phyloP scores from a whole-genome alignment of 108 stramenopile genomes.

The Cyclotella choctawhatcheeana region DNA sequence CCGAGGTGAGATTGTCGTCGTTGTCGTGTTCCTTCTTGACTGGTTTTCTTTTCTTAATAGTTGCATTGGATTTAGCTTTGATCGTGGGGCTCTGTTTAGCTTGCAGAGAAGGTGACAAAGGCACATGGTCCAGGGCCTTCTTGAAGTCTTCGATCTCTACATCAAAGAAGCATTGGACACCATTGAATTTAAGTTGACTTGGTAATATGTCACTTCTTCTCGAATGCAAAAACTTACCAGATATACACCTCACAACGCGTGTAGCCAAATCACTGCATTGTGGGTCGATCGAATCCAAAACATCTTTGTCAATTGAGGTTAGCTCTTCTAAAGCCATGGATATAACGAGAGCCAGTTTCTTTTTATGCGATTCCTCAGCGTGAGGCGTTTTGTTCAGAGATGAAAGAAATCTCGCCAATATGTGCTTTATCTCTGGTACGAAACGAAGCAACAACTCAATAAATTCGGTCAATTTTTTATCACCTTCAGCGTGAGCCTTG shows the following conservation, averaged over 20 bases:
- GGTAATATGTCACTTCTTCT: background rate
- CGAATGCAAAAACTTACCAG: constrained; percentile 2
- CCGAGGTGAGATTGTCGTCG: background rate
- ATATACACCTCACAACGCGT: background rate
- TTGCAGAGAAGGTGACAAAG: background rate
- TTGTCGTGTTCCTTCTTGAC: background rate
- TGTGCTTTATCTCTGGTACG: constrained; percentile 34
- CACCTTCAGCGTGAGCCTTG: background rate
- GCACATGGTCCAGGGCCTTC: background rate
- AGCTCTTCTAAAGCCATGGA: constrained; percentile 1
- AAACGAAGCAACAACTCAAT: constrained; percentile 16
- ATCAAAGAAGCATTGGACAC: too few species aligned
- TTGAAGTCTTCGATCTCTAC: constrained; percentile 3
- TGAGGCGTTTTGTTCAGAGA: background rate
- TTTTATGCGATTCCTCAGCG: background rate
- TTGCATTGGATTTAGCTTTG: background rate
- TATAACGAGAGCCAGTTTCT: background rate
- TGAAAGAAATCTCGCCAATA: constrained; percentile 19
- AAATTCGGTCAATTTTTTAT: constrained; percentile 27
- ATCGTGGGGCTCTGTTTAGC: background rate
- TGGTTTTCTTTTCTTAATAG: background rate
- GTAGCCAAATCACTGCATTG: constrained; percentile 11
- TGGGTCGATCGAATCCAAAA: constrained; percentile 4
- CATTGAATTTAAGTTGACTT: background rate
- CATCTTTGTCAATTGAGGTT: constrained; percentile 5